These are phyloP conservation scores for Aureobasidium sp. DNA, from an alignment of 2,329 filamentous ascomycete species.

Conservation along the genomic window DNA sequence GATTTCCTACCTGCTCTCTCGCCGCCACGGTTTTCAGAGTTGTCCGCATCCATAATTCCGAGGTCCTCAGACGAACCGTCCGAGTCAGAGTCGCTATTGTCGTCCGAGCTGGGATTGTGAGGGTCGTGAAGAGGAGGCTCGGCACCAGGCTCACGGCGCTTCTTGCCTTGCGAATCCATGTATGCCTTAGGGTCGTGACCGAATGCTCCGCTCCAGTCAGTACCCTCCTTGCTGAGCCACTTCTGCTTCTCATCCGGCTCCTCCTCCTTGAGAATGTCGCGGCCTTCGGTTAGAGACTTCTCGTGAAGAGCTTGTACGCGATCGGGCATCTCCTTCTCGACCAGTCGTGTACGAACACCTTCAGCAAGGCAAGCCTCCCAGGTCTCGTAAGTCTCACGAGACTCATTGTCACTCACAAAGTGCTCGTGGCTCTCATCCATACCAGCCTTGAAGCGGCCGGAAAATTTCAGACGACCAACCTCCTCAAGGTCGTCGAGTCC, in stretches of 20 bases:
- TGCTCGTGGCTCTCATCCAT: slow-evolving; percentile 78
- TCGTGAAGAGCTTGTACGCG: slow-evolving; percentile 72
- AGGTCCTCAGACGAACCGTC: slow-evolving; percentile 42
- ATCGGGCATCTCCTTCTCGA: slow-evolving; percentile 66
- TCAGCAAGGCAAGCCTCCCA: slow-evolving; percentile 91
- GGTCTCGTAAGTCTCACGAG: slow-evolving; percentile 85
- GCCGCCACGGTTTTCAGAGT: slow-evolving; percentile 17
- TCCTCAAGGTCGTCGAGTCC: slow-evolving; percentile 71
- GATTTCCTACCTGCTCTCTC: slow-evolving; percentile 26
- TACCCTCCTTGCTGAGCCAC: slow-evolving; percentile 73
- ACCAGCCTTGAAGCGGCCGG: slow-evolving; percentile 77
- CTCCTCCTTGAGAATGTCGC: slow-evolving; percentile 71
- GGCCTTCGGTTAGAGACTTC: slow-evolving; percentile 67
- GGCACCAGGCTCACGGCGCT: slow-evolving; percentile 50
- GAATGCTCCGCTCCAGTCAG: slow-evolving; percentile 83
- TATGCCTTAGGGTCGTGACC: slow-evolving; percentile 64
- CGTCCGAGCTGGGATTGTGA: slow-evolving; percentile 36
- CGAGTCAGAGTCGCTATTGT: slow-evolving; percentile 36
- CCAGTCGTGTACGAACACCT: slow-evolving; percentile 67
- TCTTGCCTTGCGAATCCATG: slow-evolving; percentile 46
- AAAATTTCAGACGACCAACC: slow-evolving; percentile 74
- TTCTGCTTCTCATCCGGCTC: slow-evolving; percentile 64
- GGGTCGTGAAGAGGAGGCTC: slow-evolving; percentile 49
- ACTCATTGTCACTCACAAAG: slow-evolving; percentile 81
- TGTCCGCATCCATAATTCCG: slow-evolving; percentile 52